These are phyloP conservation scores for Podospora comata DNA, from an alignment of 495 filamentous ascomycete genomes.

Conservation along the genomic window DNA sequence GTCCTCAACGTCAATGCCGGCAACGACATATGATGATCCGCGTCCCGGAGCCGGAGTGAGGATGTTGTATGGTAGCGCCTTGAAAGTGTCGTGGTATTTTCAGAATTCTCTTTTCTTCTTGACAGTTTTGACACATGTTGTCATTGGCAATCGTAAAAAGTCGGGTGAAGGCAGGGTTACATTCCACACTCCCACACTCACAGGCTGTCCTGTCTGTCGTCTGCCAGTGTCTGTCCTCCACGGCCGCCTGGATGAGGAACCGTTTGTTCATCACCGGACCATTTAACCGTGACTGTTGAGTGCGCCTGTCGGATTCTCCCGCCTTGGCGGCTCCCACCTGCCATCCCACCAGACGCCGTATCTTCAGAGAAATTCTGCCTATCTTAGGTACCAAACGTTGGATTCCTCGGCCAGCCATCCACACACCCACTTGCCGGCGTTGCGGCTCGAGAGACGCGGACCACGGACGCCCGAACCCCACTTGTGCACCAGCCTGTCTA, in stretches of 20 bases:
- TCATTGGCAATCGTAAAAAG: background rate
- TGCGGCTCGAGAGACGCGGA: conserved; percentile 5
- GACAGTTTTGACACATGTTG: background rate
- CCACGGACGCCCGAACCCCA: background rate
- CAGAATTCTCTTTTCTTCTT: background rate
- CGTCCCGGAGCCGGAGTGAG: background rate
- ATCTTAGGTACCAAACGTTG: conserved; percentile 15
- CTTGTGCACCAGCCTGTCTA: background rate
- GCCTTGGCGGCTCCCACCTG: conserved; percentile 20
- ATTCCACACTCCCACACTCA: conserved; percentile 11
- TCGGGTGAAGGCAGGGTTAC: conserved; percentile 17
- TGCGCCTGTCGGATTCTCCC: conserved; percentile 20
- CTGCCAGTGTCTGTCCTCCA: background rate
- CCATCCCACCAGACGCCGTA: conserved; percentile 9
- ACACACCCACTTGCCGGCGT: background rate
- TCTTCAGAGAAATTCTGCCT: conserved; percentile 16
- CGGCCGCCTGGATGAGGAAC: background rate
- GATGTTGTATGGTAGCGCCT: background rate
- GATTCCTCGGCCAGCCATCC: conserved; percentile 1
- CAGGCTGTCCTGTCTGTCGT: background rate
- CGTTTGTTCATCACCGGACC: background rate
- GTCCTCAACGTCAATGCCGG: background rate
- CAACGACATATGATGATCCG: background rate
- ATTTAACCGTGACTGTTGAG: conserved; percentile 18
- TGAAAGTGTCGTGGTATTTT: background rate